Conservation (phyloP, 176 grass and related monocot species). For the Avena sativa region DNA sequence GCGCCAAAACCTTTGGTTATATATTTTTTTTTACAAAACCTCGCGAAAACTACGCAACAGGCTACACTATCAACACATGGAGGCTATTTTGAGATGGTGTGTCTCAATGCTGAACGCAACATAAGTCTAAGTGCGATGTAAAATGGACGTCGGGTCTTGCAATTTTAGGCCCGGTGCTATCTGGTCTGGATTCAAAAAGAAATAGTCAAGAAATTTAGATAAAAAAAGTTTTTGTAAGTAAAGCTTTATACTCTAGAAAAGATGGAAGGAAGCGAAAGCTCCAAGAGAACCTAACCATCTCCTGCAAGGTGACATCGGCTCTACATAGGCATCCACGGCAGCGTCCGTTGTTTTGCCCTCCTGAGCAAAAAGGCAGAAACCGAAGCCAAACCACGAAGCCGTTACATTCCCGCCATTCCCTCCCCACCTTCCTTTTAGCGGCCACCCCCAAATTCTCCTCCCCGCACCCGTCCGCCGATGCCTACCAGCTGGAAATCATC, state of each 20-base stretch:
- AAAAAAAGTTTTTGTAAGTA: no score
- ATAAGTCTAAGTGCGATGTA: no score
- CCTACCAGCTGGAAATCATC: constrained; percentile 28
- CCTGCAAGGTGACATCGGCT: neutral
- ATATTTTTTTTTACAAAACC: no score
- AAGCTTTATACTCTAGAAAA: neutral
- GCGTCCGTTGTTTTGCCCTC: constrained; percentile 36
- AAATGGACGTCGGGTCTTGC: no score
- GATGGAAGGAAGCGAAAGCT: neutral
- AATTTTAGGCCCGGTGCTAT: no score
- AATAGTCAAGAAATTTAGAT: no score
- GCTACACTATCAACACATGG: no score
- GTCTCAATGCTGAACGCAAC: no score
- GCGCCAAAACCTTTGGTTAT: no score
- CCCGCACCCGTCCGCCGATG: constrained; percentile 33
- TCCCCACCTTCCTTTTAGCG: constrained; percentile 56
- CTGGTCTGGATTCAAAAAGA: no score
- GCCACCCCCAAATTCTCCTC: constrained; percentile 27
- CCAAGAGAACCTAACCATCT: neutral
- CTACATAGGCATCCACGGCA: neutral
- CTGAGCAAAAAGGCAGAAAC: constrained; percentile 16
- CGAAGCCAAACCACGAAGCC: constrained; percentile 29
- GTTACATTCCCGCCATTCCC: constrained; percentile 67
- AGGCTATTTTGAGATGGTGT: no score
- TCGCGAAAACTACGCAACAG: no score